These are phyloP conservation scores for Corylus avellana DNA, from an alignment of 306 rosid species.

Conservation along the genomic window DNA sequence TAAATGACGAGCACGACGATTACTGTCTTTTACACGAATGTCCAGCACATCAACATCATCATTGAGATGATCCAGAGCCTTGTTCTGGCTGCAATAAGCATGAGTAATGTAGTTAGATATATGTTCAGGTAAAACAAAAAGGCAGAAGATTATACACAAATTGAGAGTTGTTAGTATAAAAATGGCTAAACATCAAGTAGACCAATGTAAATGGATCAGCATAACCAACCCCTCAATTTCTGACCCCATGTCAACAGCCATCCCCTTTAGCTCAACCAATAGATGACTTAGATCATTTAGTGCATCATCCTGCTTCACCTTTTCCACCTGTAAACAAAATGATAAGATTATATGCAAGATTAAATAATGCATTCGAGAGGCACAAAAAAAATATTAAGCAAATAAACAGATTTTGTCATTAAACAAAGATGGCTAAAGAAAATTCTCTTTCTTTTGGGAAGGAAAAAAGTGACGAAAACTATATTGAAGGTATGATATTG, in stretches of 20 bases:
- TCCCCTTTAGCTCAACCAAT: conserved; percentile 85
- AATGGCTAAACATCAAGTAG: neutral
- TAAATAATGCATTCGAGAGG: neutral
- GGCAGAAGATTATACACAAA: neutral
- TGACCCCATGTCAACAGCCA: conserved; percentile 96
- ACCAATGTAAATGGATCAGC: conserved; percentile 1
- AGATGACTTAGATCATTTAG: conserved; percentile 73
- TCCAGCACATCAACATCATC: conserved; percentile 71
- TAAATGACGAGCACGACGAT: conserved; percentile 70
- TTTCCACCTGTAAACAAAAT: conserved; percentile 60
- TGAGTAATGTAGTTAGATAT: neutral
- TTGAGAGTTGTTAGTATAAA: neutral
- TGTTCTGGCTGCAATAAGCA: conserved; percentile 64
- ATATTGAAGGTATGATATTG: neutral
- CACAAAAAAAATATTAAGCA: neutral
- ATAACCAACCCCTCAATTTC: conserved; percentile 79
- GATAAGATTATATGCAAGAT: neutral
- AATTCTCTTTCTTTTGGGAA: neutral
- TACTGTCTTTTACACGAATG: conserved; percentile 65
- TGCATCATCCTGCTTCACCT: conserved; percentile 87
- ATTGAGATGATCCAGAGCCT: conserved; percentile 47
- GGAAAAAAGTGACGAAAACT: neutral
- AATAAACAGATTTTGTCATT: neutral
- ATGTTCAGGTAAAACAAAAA: no score
- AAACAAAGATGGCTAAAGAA: neutral